These are phyloP conservation scores for Linum trigynum DNA, from an alignment of 345 rosid species.

Conservation along the genomic window DNA sequence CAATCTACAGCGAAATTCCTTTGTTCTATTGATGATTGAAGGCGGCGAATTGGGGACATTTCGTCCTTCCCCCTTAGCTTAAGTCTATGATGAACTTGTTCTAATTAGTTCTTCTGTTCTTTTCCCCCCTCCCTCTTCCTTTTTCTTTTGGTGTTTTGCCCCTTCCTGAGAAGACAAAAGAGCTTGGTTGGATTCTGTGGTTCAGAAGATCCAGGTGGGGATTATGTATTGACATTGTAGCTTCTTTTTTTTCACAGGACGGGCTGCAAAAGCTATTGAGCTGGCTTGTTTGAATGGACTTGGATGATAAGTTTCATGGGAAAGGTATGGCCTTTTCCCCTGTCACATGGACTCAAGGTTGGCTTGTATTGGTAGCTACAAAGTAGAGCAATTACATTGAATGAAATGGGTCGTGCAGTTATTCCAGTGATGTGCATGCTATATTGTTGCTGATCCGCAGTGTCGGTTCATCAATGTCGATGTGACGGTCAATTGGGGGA, in stretches of 20 bases:
- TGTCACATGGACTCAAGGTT: not conserved
- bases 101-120: slow-evolving; percentile 8
- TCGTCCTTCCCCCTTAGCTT: not conserved
- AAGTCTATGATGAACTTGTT: not conserved
- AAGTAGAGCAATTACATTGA: not conserved
- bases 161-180: too few relatives aligned
- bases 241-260: slow-evolving; percentile 21
- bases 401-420: too few relatives aligned
- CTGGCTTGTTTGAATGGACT: slow-evolving; percentile 33
- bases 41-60: not conserved
- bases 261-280: slow-evolving; percentile 15
- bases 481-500: not conserved
- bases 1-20: not conserved
- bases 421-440: too few relatives aligned
- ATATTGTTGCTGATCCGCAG: too few relatives aligned
- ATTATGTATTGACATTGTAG: not conserved
- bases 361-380: not conserved
- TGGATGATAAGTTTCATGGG: slow-evolving; percentile 38
- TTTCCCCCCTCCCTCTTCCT: too few relatives aligned
- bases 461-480: not conserved
- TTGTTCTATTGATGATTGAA: too few relatives aligned
- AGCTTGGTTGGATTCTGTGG: not conserved
- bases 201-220: not conserved
- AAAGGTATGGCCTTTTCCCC: slow-evolving; percentile 34
- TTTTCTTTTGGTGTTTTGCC: too few relatives aligned